Base-by-base conservation (phyloP, 148 eudicot species). In the Simmondsia chinensis region DNA sequence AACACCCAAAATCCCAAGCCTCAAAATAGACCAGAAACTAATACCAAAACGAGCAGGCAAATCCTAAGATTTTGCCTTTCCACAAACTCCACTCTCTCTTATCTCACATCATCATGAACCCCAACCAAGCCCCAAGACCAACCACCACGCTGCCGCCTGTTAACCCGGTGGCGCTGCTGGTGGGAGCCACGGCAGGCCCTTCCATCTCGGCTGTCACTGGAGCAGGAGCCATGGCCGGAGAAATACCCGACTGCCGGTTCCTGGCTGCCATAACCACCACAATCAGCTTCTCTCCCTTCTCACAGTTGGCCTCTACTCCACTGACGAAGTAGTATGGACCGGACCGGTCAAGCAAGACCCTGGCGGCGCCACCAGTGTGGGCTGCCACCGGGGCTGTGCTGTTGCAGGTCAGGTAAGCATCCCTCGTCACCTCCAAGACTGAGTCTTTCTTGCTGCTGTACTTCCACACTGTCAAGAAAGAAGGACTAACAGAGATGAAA, bases 241-340 rank as follows among this genome's bases (percentile, higher is more conserved):
- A 52, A 28, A 29, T 36, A 11, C 43, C 48, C 9, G 33, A 18
- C 20, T 14, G 26, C 27, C 38, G 43, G 28, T 12, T 20, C 8
- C 50, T 77, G 4, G 70, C 54, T 2, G 80, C 60, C 59, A 83
- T 67, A 8, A 79, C 87, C 4, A 79, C 80, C 15, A 79, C 81
- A 23, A 76, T 60, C 60, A 83, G 23, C 78, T 74, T 83, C 84
- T 79, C 73, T 0, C 84, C 94, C 40, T 76, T 68, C 27, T 68
- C 65, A 57, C 94, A 83, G 61, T 79, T 52, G 1, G 64, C 68
- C 15, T 63, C 22, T 0, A 71, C 45, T n/a, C 94, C 87, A 32
- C 83, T 79, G 36, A 79, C 76, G 68, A 76, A 79, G 58, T 79
- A 79, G 66, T 51, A 74, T 6, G 87, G 76, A 4, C 94, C 94